Percentiles rank a stretch among this genome's conserved stretches.
Conservation (phyloP, 768 basidiomycete species). For the Russula compacta region DNA sequence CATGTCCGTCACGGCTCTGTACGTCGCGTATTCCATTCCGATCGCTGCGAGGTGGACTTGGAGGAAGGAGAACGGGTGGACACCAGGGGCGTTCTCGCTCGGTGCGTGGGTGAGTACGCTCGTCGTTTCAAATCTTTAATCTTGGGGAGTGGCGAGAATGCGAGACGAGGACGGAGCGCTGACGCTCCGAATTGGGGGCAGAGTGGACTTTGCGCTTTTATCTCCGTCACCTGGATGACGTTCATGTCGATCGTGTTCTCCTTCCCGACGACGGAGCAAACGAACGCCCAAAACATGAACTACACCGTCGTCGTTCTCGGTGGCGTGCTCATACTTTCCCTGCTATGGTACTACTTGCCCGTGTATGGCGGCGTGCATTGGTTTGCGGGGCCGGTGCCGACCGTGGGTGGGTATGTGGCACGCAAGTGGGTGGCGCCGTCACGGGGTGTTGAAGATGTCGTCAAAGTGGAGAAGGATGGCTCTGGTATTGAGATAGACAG, state of each 20-base stretch:
- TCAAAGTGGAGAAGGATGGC: background rate
- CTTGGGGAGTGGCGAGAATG: too few relatives aligned
- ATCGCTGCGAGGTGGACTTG: conserved; percentile 43
- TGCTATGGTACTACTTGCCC: conserved; percentile 61
- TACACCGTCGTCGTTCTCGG: conserved; percentile 62
- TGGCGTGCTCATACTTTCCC: conserved; percentile 45
- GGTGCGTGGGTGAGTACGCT: conserved; percentile 33
- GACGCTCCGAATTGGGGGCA: conserved; percentile 19
- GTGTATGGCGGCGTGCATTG: conserved; percentile 61
- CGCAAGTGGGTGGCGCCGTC: background rate
- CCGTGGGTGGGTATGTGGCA: conserved; percentile 26
- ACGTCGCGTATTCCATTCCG: conserved; percentile 41
- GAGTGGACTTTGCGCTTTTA: conserved; percentile 48
- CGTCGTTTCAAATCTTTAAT: conserved; percentile 2
- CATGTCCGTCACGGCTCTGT: conserved; percentile 38
- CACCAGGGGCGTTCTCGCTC: conserved; percentile 34
- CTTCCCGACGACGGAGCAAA: conserved; percentile 48
- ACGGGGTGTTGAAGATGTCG: background rate
- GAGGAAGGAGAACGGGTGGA: conserved; percentile 33
- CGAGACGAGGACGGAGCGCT: too few relatives aligned
- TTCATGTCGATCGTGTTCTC: conserved; percentile 55
- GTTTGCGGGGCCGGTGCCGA: conserved; percentile 59
- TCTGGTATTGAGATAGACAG: background rate
- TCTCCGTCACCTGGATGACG: conserved; percentile 54
- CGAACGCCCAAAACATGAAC: conserved; percentile 50